Base-by-base conservation (phyloP, 352 stramenopile genomes). In the Pseudoperonospora humuli region DNA sequence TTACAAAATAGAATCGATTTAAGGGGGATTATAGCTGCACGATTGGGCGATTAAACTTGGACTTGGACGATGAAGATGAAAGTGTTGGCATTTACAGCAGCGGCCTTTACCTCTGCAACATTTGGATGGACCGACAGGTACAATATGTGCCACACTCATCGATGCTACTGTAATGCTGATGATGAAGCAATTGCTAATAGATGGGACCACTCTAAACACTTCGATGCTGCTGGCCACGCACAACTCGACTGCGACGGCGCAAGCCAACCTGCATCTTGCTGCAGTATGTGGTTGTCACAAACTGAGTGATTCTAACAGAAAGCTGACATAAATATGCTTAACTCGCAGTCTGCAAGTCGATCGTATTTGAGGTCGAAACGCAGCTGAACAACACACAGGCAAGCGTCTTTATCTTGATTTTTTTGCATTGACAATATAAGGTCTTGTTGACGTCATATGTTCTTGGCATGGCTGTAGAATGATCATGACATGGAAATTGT, bases 401-500 rank as follows among this genome's bases (percentile, higher is more conserved):
- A 35, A 34, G 38, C 6, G 25, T 35, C 21, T 5, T 28, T 25
- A 24, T 7, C 5, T 21, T 18, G n/a, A 27, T 11, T 27, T 8
- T 11, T n/a, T 32, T 23, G 23, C 10, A 24, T 13, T 21, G 19
- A 14, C 9, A 27, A 27, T n/a, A n/a, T n/a, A n/a, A n/a, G n/a
- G n/a, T n/a, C n/a, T n/a, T n/a, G n/a, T n/a, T 24, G 8, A 21
- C 20, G 28, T 18, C 10, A 15, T 38, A 13, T 45, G 8, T 40
- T 3, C 13, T 10, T 18, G 14, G 5, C 2, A 48, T 44, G 6
- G 5, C 3, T 45, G 7, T 43, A 86, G 75, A 64, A 89, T 42
- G 76, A 92, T 45, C 62, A 92, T 36, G 71, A 87, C n/a, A 70
- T 92, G 39, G 79, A 89, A 13, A 69, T 92, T 1, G 79, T 92